A percentile compares a stretch with the other conserved stretches of the same genome.
Evolutionary conservation across 352 stramenopile genomes (phyloP).

Genomic region (Pythium phragmiticola): DNA sequence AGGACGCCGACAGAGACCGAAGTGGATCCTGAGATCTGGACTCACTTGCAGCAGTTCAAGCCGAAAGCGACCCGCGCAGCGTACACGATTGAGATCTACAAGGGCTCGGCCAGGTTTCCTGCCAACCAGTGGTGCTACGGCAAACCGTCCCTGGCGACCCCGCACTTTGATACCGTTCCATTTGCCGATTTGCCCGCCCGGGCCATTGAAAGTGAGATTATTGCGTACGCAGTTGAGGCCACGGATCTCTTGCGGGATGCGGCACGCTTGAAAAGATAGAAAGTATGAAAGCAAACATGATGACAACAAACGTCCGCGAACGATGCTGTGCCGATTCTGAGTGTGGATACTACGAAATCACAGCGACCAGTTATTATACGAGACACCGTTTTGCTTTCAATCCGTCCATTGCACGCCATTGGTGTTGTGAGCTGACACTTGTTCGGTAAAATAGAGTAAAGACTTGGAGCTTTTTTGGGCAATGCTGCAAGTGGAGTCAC

Average conservation of each 20-base stretch:
- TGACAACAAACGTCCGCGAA: too few species aligned
- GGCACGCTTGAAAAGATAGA: slow-evolving; percentile 27
- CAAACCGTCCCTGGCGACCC: slow-evolving; percentile 30
- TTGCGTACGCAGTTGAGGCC: slow-evolving; percentile 22
- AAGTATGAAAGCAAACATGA: slow-evolving; percentile 2
- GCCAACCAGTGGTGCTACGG: slow-evolving; percentile 61
- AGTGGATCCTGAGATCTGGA: slow-evolving; percentile 57
- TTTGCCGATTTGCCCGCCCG: slow-evolving; percentile 21
- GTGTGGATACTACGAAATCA: too few species aligned
- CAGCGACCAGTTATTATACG: too few species aligned
- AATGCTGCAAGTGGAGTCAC: too few species aligned
- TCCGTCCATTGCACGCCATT: too few species aligned
- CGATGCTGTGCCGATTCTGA: too few species aligned
- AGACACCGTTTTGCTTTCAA: too few species aligned
- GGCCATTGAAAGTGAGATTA: slow-evolving; percentile 25
- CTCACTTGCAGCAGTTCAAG: slow-evolving; percentile 64
- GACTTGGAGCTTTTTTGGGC: too few species aligned
- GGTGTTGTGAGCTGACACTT: too few species aligned
- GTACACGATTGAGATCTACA: slow-evolving; percentile 57
- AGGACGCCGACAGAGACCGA: slow-evolving; percentile 4
- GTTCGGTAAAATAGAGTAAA: too few species aligned
- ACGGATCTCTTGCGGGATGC: slow-evolving; percentile 14
- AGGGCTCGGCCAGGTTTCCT: slow-evolving; percentile 34
- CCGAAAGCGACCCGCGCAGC: slow-evolving; percentile 36
- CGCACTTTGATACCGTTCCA: slow-evolving; percentile 24